A percentile compares a stretch with the other conserved stretches of the same genome.
phyloP scores from a whole-genome alignment of 2,329 filamentous ascomycete species.

The Mariannaea elegans region DNA sequence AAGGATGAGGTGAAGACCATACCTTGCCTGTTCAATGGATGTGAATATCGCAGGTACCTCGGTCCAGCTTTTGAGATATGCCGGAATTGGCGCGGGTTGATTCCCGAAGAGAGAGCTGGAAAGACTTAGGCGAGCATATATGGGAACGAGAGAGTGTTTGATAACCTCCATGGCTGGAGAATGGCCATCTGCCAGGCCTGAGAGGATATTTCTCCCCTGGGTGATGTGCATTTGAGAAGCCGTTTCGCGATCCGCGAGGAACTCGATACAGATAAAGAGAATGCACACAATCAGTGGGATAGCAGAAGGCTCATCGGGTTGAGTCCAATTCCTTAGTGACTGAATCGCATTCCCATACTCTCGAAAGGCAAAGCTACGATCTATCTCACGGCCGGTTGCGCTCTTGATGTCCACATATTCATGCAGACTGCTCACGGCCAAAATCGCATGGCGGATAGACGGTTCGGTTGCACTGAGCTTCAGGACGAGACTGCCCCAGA shows the following conservation, averaged over 20 bases:
- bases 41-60: slow-evolving; percentile 47
- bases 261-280: slow-evolving; percentile 63
- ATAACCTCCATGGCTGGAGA: slow-evolving; percentile 49
- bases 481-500: slow-evolving; percentile 57
- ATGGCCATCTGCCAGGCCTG: slow-evolving; percentile 40
- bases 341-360: slow-evolving; percentile 60
- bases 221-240: slow-evolving; percentile 56
- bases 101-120: slow-evolving; percentile 53
- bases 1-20: slow-evolving; percentile 48
- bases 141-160: slow-evolving; percentile 51
- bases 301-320: slow-evolving; percentile 40
- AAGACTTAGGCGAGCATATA: slow-evolving; percentile 54
- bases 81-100: slow-evolving; percentile 48
- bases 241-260: slow-evolving; percentile 58
- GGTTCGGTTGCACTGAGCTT: slow-evolving; percentile 56
- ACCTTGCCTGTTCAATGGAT: slow-evolving; percentile 43
- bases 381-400: slow-evolving; percentile 26
- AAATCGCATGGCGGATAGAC: slow-evolving; percentile 58
- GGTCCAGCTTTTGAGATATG: slow-evolving; percentile 43
- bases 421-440: slow-evolving; percentile 60
- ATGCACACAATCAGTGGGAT: slow-evolving; percentile 56
- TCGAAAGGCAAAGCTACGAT: slow-evolving; percentile 36
- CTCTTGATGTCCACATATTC: slow-evolving; percentile 42
- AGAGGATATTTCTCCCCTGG: slow-evolving; percentile 54
- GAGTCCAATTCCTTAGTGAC: slow-evolving; percentile 49